These are phyloP conservation scores for Aspergillus clavatus DNA, from an alignment of 2,329 filamentous ascomycete species.

Conservation along the genomic window DNA sequence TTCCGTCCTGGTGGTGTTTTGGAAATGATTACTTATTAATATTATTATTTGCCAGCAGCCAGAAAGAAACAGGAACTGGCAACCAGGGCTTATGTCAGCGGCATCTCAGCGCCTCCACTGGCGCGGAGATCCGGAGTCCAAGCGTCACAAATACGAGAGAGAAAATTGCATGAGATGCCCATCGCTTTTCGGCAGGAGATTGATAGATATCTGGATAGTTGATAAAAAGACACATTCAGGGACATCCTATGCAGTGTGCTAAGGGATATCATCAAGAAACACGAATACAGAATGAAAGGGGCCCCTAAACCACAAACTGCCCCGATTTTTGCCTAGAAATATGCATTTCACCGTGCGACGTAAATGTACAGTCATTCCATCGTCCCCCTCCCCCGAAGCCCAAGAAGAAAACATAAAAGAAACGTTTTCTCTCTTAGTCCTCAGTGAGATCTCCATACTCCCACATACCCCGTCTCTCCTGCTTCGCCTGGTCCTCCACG, in stretches of 20 bases:
- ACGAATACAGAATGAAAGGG: not conserved
- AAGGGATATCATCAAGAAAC: slow-evolving; percentile 4
- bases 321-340: slow-evolving; percentile 2
- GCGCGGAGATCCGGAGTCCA: too few relatives aligned
- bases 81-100: too few relatives aligned
- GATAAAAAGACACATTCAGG: not conserved
- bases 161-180: not conserved
- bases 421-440: slow-evolving; percentile 53
- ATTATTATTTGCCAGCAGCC: too few relatives aligned
- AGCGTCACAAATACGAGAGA: too few relatives aligned
- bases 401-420: too few relatives aligned
- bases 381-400: not conserved
- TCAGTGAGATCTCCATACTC: slow-evolving; percentile 97
- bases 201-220: not conserved
- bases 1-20: too few relatives aligned
- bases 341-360: not conserved
- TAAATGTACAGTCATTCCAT: not conserved
- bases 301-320: slow-evolving; percentile 1
- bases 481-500: slow-evolving; percentile 74
- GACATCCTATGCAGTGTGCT: slow-evolving; percentile 9
- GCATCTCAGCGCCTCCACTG: too few relatives aligned
- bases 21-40: too few relatives aligned
- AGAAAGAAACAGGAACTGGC: too few relatives aligned
- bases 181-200: too few relatives aligned
- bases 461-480: slow-evolving; percentile 82